Conservation (phyloP, 2,329 filamentous ascomycete species). For the Polytolypa hystricis region DNA sequence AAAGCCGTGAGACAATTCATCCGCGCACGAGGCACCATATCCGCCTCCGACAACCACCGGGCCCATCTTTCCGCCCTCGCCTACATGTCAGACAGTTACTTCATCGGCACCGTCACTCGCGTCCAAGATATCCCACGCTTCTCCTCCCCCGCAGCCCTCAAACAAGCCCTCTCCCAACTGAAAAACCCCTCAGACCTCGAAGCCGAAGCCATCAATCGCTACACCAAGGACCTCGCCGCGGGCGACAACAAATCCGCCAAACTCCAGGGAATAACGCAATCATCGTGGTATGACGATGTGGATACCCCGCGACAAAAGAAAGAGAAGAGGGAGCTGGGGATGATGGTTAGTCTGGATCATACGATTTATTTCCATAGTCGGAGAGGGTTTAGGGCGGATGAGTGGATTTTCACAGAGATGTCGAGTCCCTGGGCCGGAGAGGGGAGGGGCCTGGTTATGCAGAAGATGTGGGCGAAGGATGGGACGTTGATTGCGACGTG, state of each 20-base stretch:
- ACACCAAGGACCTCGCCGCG: conserved; percentile 31
- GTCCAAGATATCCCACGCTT: conserved; percentile 74
- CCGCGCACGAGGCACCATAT: conserved; percentile 53
- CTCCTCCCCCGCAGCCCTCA: conserved; percentile 39
- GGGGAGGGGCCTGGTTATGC: conserved; percentile 37
- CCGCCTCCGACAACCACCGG: conserved; percentile 58
- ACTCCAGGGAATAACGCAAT: conserved; percentile 7
- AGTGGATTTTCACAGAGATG: conserved; percentile 42
- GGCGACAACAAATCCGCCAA: conserved; percentile 25
- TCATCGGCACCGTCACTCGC: conserved; percentile 77
- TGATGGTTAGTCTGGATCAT: conserved; percentile 43
- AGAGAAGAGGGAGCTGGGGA: conserved; percentile 31
- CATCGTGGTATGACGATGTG: conserved; percentile 7
- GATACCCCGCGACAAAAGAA: conserved; percentile 4
- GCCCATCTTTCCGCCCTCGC: conserved; percentile 81
- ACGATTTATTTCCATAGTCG: conserved; percentile 43
- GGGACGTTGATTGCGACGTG: conserved; percentile 40
- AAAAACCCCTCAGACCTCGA: conserved; percentile 36
- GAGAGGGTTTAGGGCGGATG: conserved; percentile 37
- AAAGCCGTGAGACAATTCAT: conserved; percentile 53
- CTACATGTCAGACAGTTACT: conserved; percentile 87
- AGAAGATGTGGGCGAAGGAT: conserved; percentile 40
- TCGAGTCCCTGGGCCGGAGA: conserved; percentile 42
- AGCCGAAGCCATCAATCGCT: conserved; percentile 27
- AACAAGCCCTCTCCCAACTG: conserved; percentile 28